These are phyloP conservation scores for Acer saccharum DNA, from an alignment of 345 rosid species.

Conservation along the genomic window DNA sequence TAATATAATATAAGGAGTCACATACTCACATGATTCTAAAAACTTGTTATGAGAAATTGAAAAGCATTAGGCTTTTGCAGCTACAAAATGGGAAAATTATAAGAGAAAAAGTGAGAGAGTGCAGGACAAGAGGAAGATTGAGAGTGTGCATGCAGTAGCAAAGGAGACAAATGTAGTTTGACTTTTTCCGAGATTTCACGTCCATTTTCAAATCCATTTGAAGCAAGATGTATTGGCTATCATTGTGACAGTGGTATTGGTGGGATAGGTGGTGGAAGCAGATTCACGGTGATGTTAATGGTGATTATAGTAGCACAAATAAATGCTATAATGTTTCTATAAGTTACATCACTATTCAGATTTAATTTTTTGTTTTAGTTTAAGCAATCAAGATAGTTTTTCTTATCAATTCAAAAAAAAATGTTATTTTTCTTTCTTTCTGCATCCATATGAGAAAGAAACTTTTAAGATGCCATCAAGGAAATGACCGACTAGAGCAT, in stretches of 20 bases:
- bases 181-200: background rate
- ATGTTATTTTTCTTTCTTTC: background rate
- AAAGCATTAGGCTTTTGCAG: background rate
- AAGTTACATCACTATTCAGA: background rate
- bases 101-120: background rate
- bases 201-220: too few species aligned
- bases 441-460: background rate
- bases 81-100: background rate
- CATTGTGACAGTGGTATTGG: background rate
- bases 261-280: background rate
- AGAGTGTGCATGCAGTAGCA: background rate
- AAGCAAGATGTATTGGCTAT: background rate
- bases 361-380: background rate
- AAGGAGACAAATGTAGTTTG: background rate
- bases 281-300: background rate
- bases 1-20: background rate
- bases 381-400: background rate
- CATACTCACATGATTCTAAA: background rate
- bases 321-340: background rate
- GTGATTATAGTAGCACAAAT: background rate
- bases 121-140: background rate
- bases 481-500: background rate
- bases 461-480: background rate
- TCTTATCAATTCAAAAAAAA: background rate
- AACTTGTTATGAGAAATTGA: background rate